These are phyloP conservation scores for Chernovozyma aurita DNA, from an alignment of 1,139 yeast species.

Conservation along the genomic window DNA sequence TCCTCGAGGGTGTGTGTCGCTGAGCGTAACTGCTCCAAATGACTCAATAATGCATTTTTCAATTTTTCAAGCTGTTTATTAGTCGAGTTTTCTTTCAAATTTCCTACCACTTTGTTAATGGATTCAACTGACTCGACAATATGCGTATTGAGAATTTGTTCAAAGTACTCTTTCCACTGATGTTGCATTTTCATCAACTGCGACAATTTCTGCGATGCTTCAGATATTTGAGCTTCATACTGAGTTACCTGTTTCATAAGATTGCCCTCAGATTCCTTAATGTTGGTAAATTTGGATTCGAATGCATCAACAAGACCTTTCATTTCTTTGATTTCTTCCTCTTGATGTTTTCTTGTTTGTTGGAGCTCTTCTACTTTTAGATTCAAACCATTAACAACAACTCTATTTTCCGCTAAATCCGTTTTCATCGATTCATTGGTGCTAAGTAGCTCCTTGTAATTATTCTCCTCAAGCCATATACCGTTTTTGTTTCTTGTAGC, in stretches of 20 bases:
- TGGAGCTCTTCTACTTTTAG: conserved; percentile 11
- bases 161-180: not conserved
- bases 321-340: conserved; percentile 2
- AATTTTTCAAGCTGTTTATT: not conserved
- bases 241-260: not conserved
- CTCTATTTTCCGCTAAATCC: conserved; percentile 18
- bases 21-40: not conserved
- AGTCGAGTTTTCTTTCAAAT: not conserved
- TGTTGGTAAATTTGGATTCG: not conserved
- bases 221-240: not conserved
- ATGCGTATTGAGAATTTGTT: not conserved
- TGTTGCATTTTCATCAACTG: not conserved
- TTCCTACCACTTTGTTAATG: not conserved
- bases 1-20: not conserved
- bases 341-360: conserved; percentile 2
- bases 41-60: not conserved
- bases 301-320: not conserved
- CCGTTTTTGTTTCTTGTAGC: conserved; percentile 65
- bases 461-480: conserved; percentile 53
- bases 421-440: conserved; percentile 24
- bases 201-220: not conserved
- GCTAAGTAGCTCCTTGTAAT: conserved; percentile 47
- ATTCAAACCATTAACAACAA: conserved; percentile 11
- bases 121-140: not conserved
- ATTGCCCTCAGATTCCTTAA: not conserved